Percentiles rank a stretch among this genome's conserved stretches.
Conservation (phyloP, 257 asterid genomes). For the Salvia splendens region DNA sequence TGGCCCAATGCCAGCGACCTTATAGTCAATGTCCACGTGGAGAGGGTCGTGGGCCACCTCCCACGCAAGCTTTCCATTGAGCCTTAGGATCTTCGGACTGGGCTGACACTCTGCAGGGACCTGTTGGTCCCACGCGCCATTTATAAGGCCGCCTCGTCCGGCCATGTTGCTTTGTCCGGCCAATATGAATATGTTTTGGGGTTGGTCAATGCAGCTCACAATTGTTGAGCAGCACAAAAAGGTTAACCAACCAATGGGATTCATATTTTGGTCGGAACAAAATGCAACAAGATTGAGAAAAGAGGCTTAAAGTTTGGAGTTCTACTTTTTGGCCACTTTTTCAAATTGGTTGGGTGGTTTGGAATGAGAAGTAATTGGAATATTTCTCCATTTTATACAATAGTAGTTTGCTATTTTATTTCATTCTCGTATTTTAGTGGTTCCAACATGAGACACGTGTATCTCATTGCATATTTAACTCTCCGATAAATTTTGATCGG, state of each 20-base stretch:
- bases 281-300: neutral
- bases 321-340: neutral
- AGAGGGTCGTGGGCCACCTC: conserved; percentile 72
- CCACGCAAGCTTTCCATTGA: conserved; percentile 42
- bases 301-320: neutral
- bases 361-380: neutral
- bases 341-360: neutral
- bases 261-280: conserved; percentile 10
- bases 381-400: neutral
- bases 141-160: conserved; percentile 69
- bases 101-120: conserved; percentile 32
- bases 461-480: too few relatives aligned
- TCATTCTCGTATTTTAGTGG: neutral
- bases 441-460: neutral
- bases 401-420: neutral
- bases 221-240: conserved; percentile 40
- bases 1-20: conserved; percentile 74
- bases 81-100: conserved; percentile 46
- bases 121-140: too few relatives aligned
- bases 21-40: conserved; percentile 63
- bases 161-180: conserved; percentile 92
- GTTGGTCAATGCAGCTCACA: conserved; percentile 18
- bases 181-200: conserved; percentile 51
- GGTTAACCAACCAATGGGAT: conserved; percentile 41
- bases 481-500: too few relatives aligned